Percentiles rank a stretch among this genome's conserved stretches.
phyloP scores from a whole-genome alignment of 2,329 filamentous ascomycete genomes.

The Chaetomium sp. region DNA sequence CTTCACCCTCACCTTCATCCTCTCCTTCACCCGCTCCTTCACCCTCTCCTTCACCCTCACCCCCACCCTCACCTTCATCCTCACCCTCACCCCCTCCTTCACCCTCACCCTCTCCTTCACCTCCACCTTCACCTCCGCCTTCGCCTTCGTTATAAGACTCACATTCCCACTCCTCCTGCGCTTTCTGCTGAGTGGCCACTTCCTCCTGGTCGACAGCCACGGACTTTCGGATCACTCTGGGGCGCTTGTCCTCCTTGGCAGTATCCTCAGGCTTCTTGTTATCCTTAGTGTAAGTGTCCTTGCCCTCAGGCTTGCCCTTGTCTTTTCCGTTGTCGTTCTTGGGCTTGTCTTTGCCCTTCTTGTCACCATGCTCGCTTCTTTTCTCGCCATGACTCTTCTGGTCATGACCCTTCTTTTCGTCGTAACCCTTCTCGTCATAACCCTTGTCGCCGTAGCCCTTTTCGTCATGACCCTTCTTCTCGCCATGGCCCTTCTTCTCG shows the following conservation, averaged over 20 bases:
- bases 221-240: background rate
- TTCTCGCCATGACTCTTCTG: background rate
- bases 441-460: background rate
- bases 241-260: background rate
- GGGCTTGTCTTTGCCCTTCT: background rate
- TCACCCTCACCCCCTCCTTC: constrained; percentile 3
- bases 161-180: background rate
- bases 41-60: background rate
- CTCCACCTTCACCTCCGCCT: background rate
- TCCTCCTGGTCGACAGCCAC: background rate
- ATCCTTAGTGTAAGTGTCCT: too few relatives aligned
- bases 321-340: background rate
- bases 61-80: background rate
- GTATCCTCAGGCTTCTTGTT: background rate
- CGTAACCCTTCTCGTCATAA: background rate
- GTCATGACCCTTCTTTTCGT: background rate
- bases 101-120: background rate
- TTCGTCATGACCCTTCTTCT: background rate
- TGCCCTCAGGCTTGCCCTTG: background rate
- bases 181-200: background rate
- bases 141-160: background rate
- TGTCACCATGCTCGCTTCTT: background rate
- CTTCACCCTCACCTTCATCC: background rate
- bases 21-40: background rate
- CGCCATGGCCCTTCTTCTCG: background rate